phyloP scores from a whole-genome alignment of 768 basidiomycete species.

The Pulveroboletus sp. region DNA sequence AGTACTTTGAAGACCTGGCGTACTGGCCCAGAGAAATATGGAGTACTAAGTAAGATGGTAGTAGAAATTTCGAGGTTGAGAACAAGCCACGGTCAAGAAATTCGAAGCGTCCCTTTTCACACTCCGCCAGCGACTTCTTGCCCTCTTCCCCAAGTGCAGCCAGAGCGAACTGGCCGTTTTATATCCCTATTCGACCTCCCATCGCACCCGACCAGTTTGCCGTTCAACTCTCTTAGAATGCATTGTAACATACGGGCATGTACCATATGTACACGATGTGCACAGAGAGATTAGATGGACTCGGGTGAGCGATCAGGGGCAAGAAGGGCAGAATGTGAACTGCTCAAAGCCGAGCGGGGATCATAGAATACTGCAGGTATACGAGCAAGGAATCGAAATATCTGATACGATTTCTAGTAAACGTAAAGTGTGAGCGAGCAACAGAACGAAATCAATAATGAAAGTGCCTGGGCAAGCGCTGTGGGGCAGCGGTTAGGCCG shows the following conservation, averaged over 20 bases:
- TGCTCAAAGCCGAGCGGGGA: conserved; percentile 20
- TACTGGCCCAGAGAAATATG: conserved; percentile 35
- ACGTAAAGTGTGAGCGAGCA: conserved; percentile 3
- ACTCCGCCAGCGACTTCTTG: conserved; percentile 28
- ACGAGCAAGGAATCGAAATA: conserved; percentile 14
- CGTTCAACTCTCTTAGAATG: no score
- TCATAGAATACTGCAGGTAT: conserved; percentile 28
- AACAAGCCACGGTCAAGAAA: conserved; percentile 23
- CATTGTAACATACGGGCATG: conserved; percentile 16
- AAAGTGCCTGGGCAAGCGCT: not conserved
- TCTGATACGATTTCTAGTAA: conserved; percentile 27
- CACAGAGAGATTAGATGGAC: conserved; percentile 18
- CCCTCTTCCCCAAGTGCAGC: no score
- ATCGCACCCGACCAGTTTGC: no score
- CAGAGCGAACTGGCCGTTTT: no score
- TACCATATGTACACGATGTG: conserved; percentile 10
- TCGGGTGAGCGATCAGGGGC: conserved; percentile 3
- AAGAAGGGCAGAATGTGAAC: conserved; percentile 13
- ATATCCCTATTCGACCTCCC: not conserved
- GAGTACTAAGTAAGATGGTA: conserved; percentile 38
- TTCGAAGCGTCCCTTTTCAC: conserved; percentile 30
- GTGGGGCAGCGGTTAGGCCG: not conserved
- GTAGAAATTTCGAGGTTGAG: conserved; percentile 32
- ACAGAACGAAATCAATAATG: conserved; percentile 10
- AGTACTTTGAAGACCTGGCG: conserved; percentile 34